Evolutionary conservation across 75 land plant genomes (phyloP).

Genomic region (Cunninghamia lanceolata): DNA sequence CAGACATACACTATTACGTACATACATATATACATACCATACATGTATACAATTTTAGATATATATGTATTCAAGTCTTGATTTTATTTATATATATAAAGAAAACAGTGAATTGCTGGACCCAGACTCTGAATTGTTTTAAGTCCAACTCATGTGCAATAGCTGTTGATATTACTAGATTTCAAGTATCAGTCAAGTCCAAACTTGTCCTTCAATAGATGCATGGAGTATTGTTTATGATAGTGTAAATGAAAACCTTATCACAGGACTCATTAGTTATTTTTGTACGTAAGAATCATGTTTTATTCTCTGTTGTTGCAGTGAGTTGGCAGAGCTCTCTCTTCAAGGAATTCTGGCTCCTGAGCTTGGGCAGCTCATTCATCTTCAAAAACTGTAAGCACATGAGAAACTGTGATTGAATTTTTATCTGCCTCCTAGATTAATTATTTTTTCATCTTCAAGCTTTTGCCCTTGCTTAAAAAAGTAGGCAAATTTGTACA

Average conservation of each 20-base stretch:
- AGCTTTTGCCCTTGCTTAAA: neutral
- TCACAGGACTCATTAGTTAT: neutral
- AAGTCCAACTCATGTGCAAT: neutral
- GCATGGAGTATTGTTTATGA: neutral
- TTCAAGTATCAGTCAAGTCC: neutral
- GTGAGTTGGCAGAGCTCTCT: slow-evolving; percentile 38
- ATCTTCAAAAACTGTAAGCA: slow-evolving; percentile 53
- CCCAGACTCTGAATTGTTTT: too few species aligned
- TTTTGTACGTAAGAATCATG: neutral
- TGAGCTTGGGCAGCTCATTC: slow-evolving; percentile 55
- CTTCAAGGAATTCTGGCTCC: slow-evolving; percentile 59
- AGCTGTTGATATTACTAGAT: neutral
- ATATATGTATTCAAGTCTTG: too few species aligned
- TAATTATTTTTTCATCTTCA: neutral
- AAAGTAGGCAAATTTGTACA: neutral
- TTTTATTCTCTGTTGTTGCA: slow-evolving; percentile 7
- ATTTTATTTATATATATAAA: too few species aligned
- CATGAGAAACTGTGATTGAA: neutral
- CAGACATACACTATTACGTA: too few species aligned
- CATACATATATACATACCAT: too few species aligned
- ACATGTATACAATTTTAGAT: too few species aligned
- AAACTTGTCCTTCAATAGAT: neutral
- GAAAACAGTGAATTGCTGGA: too few species aligned
- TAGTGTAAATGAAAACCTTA: neutral
- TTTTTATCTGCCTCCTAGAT: neutral